Base-by-base conservation (phyloP, 2,329 filamentous ascomycete genomes). In the Dryadomyces sulphureus region DNA sequence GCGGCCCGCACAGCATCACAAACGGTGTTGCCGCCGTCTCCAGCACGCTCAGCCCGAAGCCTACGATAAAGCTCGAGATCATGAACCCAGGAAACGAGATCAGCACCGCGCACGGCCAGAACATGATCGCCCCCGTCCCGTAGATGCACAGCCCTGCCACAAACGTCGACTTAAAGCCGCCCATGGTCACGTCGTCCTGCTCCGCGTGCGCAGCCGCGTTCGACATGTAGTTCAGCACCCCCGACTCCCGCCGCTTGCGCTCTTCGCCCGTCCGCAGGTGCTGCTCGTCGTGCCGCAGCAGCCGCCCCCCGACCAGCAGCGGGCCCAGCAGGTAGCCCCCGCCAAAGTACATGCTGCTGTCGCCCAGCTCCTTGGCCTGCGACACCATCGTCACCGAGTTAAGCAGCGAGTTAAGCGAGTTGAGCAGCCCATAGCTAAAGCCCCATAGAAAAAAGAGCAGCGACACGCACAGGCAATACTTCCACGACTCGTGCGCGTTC, bases 381-480 rank as follows among this genome's bases (percentile, higher is more conserved):
- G 68, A 73, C 69, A 83, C 80, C 20, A 72, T 56, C 14, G 79
- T 72, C 6, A 86, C 72, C 12, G 62, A 57, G 32, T 81, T 76
- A 45, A 87, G 79, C 21, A 77, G 77, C 19, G 71, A 72, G 58
- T 94, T 94, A 24, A 95, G 72, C 0, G 81, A 82, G 55, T 92
- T 87, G 3, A 94, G 68, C 2, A 94, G 71, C 0, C 89, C 89
- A 54, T 94, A 94, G 0, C 87, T 88, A 48, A 94, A 82, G 0
- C 89, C 89, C 88, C 87, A 55, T 3, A 94, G 66, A 52, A 94
- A 79, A 63, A 94, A 94, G 0, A 94, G 67, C 7, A 89, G 73
- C 1, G 84, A 85, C 20, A 93, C 86, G 51, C 86, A 68, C 16
- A 74, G 70, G 55, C 84, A 80, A 52, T 86, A 85, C 52, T 79